Conservation (phyloP, 176 grass and related monocot species). For the Tillandsia leiboldiana region DNA sequence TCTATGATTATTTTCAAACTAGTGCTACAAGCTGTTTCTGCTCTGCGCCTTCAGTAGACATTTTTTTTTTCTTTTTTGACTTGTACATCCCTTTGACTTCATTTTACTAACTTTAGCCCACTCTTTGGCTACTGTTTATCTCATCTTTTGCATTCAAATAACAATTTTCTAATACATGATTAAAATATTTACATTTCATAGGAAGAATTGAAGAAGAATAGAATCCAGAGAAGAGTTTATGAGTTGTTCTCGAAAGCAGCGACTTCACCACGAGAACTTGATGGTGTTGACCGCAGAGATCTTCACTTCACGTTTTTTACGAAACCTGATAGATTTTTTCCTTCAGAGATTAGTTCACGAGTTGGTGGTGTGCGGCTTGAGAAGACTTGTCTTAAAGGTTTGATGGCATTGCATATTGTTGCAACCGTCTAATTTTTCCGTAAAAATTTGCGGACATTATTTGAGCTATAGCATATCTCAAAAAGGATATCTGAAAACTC, state of each 20-base stretch:
- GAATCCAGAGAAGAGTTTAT: constrained; percentile 64
- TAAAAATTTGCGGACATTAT: constrained; percentile 3
- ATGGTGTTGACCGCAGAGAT: constrained; percentile 33
- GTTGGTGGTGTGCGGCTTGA: constrained; percentile 55
- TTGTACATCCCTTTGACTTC: background rate
- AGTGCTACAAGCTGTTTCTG: background rate
- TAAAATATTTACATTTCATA: constrained; percentile 24
- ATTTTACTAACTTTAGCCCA: background rate
- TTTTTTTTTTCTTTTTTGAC: background rate
- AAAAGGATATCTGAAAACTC: too few species aligned
- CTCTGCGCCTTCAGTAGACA: background rate
- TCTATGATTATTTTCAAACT: background rate
- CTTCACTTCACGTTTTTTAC: constrained; percentile 83
- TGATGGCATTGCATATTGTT: constrained; percentile 10
- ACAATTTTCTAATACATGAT: constrained; percentile 12
- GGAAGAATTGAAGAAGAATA: constrained; percentile 77
- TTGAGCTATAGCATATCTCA: background rate
- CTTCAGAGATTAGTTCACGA: constrained; percentile 36
- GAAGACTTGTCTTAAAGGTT: constrained; percentile 70
- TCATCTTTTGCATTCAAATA: background rate
- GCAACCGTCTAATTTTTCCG: background rate
- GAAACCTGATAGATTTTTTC: constrained; percentile 55
- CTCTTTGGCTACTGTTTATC: background rate
- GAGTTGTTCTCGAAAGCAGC: constrained; percentile 74
- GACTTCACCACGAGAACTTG: constrained; percentile 13